Evolutionary conservation across 1,284 basidiomycete species (phyloP), one percentile per base, ranked within the genome.

Genomic region (Moesziomyces globuligerus): DNA sequence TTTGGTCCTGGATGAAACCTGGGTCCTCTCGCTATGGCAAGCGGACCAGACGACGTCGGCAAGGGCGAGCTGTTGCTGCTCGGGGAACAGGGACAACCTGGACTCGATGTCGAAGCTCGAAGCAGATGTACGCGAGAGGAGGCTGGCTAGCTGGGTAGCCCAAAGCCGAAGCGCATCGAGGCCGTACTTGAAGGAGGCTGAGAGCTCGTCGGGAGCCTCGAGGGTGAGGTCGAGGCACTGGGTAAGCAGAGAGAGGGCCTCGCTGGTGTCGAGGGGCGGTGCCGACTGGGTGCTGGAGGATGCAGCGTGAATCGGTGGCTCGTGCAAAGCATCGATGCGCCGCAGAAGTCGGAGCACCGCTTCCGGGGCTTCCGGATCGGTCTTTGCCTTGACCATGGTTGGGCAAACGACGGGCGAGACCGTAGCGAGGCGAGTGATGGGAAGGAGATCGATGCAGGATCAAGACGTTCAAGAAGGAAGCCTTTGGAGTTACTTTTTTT

Each of bases 11-110:
- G 57, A 67, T 0, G 62, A 60, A 1, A 71, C 57, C 18, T 71
- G 68, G 0, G 68, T 66, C 13, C 62, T 40, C 21, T 71, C 68
- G 17, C 58, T 61, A 25, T 58, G 57, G 10, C 68, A 71, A 10
- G 68, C 57, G n/a, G 68, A 66, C 68, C 68, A 71, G 36, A 71
- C 52, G 29, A 71, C 47, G 26, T 71, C 54, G 38, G 61, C 58
- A 10, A 71, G 39, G 28, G 52, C 48, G 44, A 66, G 57, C 58
- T 71, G 68, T 7, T 57, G 48, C 17, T 65, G 45, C n/a, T 46
- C 9, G 3, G 62, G 61, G 6, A 71, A 48, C n/a, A 66, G 34
- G 18, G 26, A 38, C n/a, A 50, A 25, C 36, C 55, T 59, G 10
- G 48, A 32, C n/a, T 42, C 32, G 10, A 38, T 32, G 3, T 45